phyloP scores from a whole-genome alignment of 2,329 filamentous ascomycete species.

The Penicillium sp. region DNA sequence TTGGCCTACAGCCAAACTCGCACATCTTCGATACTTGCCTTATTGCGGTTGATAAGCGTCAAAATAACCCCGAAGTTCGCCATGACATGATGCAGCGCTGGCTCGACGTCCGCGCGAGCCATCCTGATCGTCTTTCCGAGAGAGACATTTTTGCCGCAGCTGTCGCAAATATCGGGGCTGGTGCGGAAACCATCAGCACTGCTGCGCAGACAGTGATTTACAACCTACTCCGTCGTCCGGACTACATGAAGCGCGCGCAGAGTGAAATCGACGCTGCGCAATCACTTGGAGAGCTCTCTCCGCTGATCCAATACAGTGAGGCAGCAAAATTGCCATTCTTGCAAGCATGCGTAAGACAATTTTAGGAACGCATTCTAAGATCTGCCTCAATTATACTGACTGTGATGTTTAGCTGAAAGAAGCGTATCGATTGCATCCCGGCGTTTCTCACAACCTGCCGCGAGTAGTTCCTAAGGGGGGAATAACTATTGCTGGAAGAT shows the following conservation, averaged over 20 bases:
- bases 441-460: background rate
- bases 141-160: constrained; percentile 38
- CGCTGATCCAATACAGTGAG: background rate
- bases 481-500: background rate
- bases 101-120: constrained; percentile 10
- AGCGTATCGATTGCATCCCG: background rate
- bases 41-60: background rate
- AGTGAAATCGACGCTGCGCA: background rate
- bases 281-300: background rate
- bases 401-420: background rate
- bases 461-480: background rate
- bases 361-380: background rate
- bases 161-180: constrained; percentile 41
- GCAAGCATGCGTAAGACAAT: background rate
- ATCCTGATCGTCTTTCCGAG: constrained; percentile 38
- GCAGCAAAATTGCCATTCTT: background rate
- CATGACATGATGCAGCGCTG: constrained; percentile 3
- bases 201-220: background rate
- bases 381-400: background rate
- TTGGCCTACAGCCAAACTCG: background rate
- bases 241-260: background rate
- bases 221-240: background rate
- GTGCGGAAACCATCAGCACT: constrained; percentile 36
- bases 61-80: background rate
- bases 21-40: background rate